Evolutionary conservation across 179 eudicot species (phyloP), one percentile per base, ranked within the genome.

Genomic region (Spinacia oleracea): DNA sequence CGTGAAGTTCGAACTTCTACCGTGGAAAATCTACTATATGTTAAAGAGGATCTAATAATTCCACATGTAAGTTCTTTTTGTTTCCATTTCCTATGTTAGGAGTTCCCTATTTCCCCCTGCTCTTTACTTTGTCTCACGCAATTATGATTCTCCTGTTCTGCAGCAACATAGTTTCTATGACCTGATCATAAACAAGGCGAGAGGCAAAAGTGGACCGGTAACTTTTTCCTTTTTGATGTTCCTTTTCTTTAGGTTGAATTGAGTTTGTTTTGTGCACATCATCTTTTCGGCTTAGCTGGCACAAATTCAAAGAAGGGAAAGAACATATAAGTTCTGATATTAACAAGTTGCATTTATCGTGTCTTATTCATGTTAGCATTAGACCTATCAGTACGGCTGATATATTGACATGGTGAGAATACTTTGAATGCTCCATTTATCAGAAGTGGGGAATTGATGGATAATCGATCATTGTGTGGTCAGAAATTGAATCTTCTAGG

Each of bases 191-290:
- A 95, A 95, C 93, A 95, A 93, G 89, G 97, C 97, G 15, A 86
- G 98, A 87, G 98, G 98, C 77, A 95, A 95, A 85, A 95, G 98
- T 89, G 98, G 98, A 59, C 98, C 98, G 91, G 98, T 95, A 89
- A 84, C 77, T 70, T 66, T 82, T 71, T 53, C 21, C 21, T 78
- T 72, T 31, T 77, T 53, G 14, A 18, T 83, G 76, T 42, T 48
- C 20, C 35, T 75, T 80, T 16, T 16, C 38, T 75, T 73, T 21
- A 32, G 67, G 31, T 75, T 5, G 21, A 58, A 29, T 18, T 42
- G 48, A 51, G 10, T 60, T 53, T 73, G 31, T 35, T 48, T 6
- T 55, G 31, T 31, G 18, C 23, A 10, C 70, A 20, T 43, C 45
- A 66, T 32, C 25, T 42, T 27, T 65, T 73, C 31, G 11, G 45